These are phyloP conservation scores for Clonostachys solani DNA, from an alignment of 2,329 filamentous ascomycete species.

Conservation along the genomic window DNA sequence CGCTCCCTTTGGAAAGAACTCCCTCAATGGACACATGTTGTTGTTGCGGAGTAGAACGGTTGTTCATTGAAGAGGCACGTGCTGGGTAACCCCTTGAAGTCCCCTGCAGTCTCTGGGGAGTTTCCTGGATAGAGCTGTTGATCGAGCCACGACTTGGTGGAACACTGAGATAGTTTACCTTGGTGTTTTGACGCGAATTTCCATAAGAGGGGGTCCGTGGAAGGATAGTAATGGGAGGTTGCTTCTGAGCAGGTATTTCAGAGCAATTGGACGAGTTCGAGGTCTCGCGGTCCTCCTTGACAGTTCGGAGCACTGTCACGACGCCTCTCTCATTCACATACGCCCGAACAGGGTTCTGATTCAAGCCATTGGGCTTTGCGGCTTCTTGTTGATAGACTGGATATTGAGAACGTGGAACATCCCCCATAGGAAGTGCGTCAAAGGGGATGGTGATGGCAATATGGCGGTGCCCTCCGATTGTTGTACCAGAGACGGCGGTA, in stretches of 20 bases:
- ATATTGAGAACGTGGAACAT: constrained; percentile 22
- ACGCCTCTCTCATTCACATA: constrained; percentile 26
- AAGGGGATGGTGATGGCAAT: constrained; percentile 59
- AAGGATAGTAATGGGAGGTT: no score
- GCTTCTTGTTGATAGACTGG: constrained; percentile 14
- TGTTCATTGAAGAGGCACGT: no score
- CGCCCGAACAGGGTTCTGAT: constrained; percentile 15
- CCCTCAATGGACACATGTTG: background rate
- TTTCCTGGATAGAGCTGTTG: background rate
- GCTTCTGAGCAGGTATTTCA: background rate
- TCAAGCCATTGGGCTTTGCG: background rate
- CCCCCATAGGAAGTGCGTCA: constrained; percentile 39
- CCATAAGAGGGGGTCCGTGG: no score
- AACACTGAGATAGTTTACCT: background rate
- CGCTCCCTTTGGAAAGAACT: background rate
- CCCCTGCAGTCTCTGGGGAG: background rate
- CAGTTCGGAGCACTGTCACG: constrained; percentile 26
- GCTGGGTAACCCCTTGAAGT: no score
- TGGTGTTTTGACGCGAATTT: background rate
- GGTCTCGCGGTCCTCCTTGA: constrained; percentile 16
- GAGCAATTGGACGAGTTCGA: background rate
- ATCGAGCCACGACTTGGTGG: background rate
- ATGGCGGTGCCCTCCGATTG: constrained; percentile 47
- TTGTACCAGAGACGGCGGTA: constrained; percentile 49
- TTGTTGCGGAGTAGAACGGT: background rate